A percentile compares a stretch with the other conserved stretches of the same genome.
Evolutionary conservation across 1,139 yeast genomes (phyloP).

Genomic region (Blastobotrys apis): DNA sequence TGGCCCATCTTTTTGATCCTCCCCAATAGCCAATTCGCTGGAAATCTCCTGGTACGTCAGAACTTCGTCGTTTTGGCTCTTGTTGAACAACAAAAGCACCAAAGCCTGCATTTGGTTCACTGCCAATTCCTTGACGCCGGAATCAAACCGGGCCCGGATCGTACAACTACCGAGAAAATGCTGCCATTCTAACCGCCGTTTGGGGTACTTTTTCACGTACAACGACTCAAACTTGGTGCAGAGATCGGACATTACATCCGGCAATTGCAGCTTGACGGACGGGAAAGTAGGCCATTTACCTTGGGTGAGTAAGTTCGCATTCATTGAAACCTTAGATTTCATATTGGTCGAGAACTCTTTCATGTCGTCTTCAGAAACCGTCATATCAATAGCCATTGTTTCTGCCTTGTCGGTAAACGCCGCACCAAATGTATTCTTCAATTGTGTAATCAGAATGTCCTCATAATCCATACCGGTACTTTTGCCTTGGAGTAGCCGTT

Average conservation of each 20-base stretch:
- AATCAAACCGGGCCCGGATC: slow-evolving; percentile 32
- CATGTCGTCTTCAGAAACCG: slow-evolving; percentile 24
- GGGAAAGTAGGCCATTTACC: slow-evolving; percentile 36
- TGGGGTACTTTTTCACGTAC: slow-evolving; percentile 22
- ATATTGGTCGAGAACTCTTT: slow-evolving; percentile 9
- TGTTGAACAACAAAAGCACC: slow-evolving; percentile 32
- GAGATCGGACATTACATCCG: slow-evolving; percentile 25
- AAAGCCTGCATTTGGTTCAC: slow-evolving; percentile 32
- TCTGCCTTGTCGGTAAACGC: slow-evolving; percentile 31
- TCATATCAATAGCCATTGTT: slow-evolving; percentile 38
- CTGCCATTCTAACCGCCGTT: slow-evolving; percentile 27
- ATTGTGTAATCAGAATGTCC: slow-evolving; percentile 30
- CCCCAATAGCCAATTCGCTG: slow-evolving; percentile 20
- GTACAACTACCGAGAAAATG: slow-evolving; percentile 33
- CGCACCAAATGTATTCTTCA: slow-evolving; percentile 35
- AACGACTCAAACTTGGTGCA: slow-evolving; percentile 26
- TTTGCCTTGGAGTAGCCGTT: slow-evolving; percentile 34
- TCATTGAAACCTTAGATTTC: slow-evolving; percentile 11
- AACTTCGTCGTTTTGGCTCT: slow-evolving; percentile 17
- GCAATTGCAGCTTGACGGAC: slow-evolving; percentile 30
- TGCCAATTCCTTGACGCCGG: slow-evolving; percentile 32
- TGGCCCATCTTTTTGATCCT: slow-evolving; percentile 15
- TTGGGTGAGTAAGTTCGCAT: slow-evolving; percentile 30
- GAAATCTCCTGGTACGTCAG: slow-evolving; percentile 26
- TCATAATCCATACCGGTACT: slow-evolving; percentile 27